A percentile compares a stretch with the other conserved stretches of the same genome.
phyloP scores from a whole-genome alignment of 257 asterid species.

The Solanum pennellii region DNA sequence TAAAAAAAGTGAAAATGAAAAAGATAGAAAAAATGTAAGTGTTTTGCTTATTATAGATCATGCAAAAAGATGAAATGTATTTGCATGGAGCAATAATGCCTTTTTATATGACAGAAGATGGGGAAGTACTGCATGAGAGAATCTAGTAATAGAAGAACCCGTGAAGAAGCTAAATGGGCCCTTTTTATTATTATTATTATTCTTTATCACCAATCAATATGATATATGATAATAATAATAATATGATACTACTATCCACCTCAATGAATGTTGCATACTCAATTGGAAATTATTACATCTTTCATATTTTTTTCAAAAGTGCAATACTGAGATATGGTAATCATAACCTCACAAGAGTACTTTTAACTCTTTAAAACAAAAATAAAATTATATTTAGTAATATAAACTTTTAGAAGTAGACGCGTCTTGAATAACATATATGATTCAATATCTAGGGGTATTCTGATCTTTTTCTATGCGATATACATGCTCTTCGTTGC shows the following conservation, averaged over 20 bases:
- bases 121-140: conserved; percentile 6
- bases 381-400: too few species aligned
- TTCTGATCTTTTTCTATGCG: too few species aligned
- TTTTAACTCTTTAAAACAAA: background rate
- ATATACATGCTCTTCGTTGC: too few species aligned
- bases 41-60: background rate
- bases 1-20: background rate
- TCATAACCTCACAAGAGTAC: background rate
- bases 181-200: background rate
- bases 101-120: background rate
- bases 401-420: too few species aligned
- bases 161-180: conserved; percentile 13
- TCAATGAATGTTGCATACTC: background rate
- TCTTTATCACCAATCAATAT: background rate
- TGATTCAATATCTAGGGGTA: too few species aligned
- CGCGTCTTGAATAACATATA: background rate
- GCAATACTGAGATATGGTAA: background rate
- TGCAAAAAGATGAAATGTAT: background rate
- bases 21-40: background rate
- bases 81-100: background rate
- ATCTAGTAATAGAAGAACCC: conserved; percentile 22
- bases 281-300: background rate
- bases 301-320: background rate
- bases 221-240: background rate
- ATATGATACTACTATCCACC: background rate